Evolutionary conservation across 208 protist genomes (phyloP).

Genomic region (Lotmaria passim): DNA sequence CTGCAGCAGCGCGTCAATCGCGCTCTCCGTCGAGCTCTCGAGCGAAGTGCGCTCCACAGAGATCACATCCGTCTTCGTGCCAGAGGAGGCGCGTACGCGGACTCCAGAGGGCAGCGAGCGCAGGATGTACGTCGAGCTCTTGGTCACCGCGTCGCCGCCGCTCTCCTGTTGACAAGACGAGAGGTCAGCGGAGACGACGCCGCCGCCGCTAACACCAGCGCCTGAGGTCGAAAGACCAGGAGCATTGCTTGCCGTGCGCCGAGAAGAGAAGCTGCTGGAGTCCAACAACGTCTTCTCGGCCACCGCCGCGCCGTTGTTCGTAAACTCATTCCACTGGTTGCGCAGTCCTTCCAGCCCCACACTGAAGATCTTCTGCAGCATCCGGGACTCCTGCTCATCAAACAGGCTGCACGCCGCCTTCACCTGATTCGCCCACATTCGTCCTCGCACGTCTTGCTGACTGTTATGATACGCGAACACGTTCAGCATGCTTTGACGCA

Average conservation of each 20-base stretch:
- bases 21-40: slow-evolving; percentile 13
- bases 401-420: slow-evolving; percentile 18
- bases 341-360: slow-evolving; percentile 5
- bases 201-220: no score
- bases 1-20: slow-evolving; percentile 47
- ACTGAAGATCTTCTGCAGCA: slow-evolving; percentile 13
- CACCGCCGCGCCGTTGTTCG: slow-evolving; percentile 25
- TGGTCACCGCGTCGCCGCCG: neutral
- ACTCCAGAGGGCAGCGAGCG: slow-evolving; percentile 10
- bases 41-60: neutral
- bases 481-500: slow-evolving; percentile 5
- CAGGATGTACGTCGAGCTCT: slow-evolving; percentile 15
- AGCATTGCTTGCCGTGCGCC: neutral
- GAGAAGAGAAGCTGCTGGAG: neutral
- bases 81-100: neutral
- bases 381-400: slow-evolving; percentile 21
- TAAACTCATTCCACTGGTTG: slow-evolving; percentile 23
- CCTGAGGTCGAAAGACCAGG: slow-evolving; percentile 7
- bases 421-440: slow-evolving; percentile 20
- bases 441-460: neutral
- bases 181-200: neutral
- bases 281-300: slow-evolving; percentile 26
- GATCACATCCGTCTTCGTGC: slow-evolving; percentile 1
- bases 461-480: slow-evolving; percentile 10
- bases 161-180: neutral